Percentiles rank a stretch among this genome's conserved stretches.
These are phyloP conservation scores for Exserohilum turcica DNA, from an alignment of 2,329 filamentous ascomycete species.

Conservation along the genomic window DNA sequence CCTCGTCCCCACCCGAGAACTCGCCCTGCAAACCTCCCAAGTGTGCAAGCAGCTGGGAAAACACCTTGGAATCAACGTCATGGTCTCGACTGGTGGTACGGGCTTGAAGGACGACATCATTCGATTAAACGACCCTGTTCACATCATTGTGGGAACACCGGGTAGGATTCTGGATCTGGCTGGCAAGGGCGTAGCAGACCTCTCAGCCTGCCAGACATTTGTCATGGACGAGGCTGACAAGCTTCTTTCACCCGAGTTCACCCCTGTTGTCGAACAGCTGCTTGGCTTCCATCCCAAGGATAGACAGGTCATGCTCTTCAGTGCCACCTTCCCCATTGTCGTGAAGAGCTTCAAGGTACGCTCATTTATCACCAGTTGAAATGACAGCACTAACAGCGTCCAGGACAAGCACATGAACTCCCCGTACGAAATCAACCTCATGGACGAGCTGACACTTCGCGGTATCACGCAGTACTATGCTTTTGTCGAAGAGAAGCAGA, in stretches of 20 bases:
- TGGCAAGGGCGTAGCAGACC: conserved; percentile 93
- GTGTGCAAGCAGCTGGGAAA: conserved; percentile 99
- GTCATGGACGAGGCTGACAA: conserved; percentile 99
- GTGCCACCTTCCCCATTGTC: conserved; percentile 93
- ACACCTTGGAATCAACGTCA: conserved; percentile 95
- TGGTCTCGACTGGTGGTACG: conserved; percentile 98
- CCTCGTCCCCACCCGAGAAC: conserved; percentile 92
- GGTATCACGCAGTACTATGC: conserved; percentile 99
- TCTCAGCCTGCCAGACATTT: conserved; percentile 95
- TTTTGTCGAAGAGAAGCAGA: conserved; percentile 98
- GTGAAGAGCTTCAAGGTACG: conserved; percentile 87
- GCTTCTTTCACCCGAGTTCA: conserved; percentile 94
- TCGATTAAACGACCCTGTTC: conserved; percentile 88
- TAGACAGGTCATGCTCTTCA: conserved; percentile 99
- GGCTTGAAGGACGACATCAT: conserved; percentile 96
- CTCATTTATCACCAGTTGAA: background rate
- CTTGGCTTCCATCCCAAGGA: conserved; percentile 95
- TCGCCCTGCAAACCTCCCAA: conserved; percentile 97
- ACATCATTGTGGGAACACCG: conserved; percentile 96
- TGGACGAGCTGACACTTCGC: conserved; percentile 97
- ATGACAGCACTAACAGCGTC: conserved; percentile 11
- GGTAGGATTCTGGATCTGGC: conserved; percentile 95
- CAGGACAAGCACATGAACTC: conserved; percentile 94
- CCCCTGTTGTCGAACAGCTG: conserved; percentile 94
- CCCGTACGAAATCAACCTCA: conserved; percentile 98